These are phyloP conservation scores for Camillea tinctor DNA, from an alignment of 2,329 filamentous ascomycete genomes.

Conservation along the genomic window DNA sequence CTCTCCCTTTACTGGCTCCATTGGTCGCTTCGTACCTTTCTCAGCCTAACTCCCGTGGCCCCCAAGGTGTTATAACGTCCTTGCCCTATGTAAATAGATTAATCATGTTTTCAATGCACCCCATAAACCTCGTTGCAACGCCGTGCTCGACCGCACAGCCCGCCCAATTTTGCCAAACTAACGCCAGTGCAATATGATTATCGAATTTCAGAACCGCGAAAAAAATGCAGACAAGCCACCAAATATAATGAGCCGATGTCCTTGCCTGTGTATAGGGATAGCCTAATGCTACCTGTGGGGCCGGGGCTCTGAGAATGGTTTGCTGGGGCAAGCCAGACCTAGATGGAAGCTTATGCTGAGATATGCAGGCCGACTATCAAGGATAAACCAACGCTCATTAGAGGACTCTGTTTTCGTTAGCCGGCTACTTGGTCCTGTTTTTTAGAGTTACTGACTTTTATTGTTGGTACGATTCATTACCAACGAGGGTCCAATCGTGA, in stretches of 20 bases:
- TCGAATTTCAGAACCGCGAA: neutral
- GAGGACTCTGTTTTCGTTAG: neutral
- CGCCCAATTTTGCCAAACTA: neutral
- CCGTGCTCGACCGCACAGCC: neutral
- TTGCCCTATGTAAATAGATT: neutral
- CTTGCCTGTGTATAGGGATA: neutral
- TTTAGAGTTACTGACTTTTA: constrained; percentile 2
- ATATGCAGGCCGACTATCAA: too few relatives aligned
- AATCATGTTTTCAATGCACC: neutral
- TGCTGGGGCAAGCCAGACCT: neutral
- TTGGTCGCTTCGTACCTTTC: neutral
- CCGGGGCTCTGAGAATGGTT: neutral
- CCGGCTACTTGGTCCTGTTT: neutral
- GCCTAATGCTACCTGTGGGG: neutral
- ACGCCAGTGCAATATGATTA: neutral
- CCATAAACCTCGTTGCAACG: neutral
- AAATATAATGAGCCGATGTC: neutral
- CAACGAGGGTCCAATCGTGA: constrained; percentile 5
- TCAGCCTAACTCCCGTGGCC: neutral
- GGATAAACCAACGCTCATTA: neutral
- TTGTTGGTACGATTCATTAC: constrained; percentile 6
- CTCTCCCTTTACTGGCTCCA: neutral
- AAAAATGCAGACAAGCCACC: neutral
- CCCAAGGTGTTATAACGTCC: neutral
- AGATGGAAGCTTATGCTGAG: too few relatives aligned